These are phyloP conservation scores for Fusarium circinatum DNA, from an alignment of 2,329 filamentous ascomycete species.

Conservation along the genomic window DNA sequence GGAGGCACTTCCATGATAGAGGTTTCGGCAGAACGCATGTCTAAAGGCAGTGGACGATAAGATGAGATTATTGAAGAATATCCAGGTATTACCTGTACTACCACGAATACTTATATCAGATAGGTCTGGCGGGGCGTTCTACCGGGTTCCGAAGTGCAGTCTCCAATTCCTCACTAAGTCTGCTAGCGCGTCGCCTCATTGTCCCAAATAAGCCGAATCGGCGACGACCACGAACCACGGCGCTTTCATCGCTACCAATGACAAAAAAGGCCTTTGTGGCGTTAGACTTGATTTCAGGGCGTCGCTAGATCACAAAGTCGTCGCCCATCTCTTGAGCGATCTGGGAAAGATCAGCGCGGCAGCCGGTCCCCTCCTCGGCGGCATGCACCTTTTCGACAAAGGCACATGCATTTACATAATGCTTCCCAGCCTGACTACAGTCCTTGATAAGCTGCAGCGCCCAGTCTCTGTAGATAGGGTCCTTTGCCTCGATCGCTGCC, in stretches of 20 bases:
- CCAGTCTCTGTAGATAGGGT: background rate
- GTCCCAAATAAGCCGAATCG: background rate
- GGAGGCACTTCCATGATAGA: background rate
- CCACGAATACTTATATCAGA: background rate
- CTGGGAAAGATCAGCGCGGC: background rate
- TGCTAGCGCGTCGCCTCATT: background rate
- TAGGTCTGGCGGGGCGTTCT: background rate
- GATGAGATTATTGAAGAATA: background rate
- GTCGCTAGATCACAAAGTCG: background rate
- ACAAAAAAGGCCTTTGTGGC: no score
- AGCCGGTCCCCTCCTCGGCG: background rate
- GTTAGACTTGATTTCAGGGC: no score
- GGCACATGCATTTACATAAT: background rate
- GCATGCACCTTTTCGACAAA: background rate
- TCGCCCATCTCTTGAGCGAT: background rate
- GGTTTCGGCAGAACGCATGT: background rate
- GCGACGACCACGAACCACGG: no score
- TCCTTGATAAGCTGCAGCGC: background rate
- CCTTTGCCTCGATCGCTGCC: background rate
- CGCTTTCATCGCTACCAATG: no score
- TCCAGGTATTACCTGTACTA: accelerated
- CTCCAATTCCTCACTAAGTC: accelerated
- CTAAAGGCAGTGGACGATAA: background rate
- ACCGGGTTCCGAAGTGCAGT: background rate
- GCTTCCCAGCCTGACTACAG: accelerated